phyloP scores from a whole-genome alignment of 441 rosid species.

The Pelargonium myrrhifolium region DNA sequence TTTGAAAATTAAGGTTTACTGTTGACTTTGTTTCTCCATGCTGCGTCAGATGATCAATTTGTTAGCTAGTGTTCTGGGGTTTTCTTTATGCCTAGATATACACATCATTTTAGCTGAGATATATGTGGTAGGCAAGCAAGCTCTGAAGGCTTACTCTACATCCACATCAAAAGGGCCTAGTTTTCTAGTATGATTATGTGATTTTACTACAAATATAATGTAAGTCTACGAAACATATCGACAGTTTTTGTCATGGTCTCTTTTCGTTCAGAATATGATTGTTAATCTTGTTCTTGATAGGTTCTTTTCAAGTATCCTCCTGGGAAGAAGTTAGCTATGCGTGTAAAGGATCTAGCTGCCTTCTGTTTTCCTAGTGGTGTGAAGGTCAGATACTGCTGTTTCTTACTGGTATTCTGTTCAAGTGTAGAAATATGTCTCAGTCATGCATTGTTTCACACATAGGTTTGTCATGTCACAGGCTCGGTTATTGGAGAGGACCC shows the following conservation, averaged over 20 bases:
- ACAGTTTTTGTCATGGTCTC: background rate
- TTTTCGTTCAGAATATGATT: background rate
- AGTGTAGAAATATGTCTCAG: background rate
- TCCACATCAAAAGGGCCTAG: background rate
- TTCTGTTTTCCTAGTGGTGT: slow-evolving; percentile 95
- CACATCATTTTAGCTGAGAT: background rate
- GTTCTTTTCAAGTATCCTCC: slow-evolving; percentile 86
- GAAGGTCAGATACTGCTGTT: slow-evolving; percentile 47
- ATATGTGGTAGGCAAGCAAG: no score
- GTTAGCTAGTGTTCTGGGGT: background rate
- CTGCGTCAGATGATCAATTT: background rate
- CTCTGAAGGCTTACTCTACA: background rate
- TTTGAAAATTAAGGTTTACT: no score
- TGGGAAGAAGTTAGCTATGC: slow-evolving; percentile 73
- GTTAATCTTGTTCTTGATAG: slow-evolving; percentile 31
- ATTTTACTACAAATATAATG: background rate
- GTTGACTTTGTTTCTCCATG: background rate
- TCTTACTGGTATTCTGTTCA: background rate
- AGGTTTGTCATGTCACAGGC: slow-evolving; percentile 43
- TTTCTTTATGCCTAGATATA: background rate
- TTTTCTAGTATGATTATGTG: background rate
- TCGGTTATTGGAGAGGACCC: slow-evolving; percentile 74
- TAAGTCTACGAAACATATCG: background rate
- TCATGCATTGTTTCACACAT: background rate
- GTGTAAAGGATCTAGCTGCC: slow-evolving; percentile 71